Evolutionary conservation across 192 early-diverging fungal genomes (phyloP).

Genomic region (Coemansia sp.): DNA sequence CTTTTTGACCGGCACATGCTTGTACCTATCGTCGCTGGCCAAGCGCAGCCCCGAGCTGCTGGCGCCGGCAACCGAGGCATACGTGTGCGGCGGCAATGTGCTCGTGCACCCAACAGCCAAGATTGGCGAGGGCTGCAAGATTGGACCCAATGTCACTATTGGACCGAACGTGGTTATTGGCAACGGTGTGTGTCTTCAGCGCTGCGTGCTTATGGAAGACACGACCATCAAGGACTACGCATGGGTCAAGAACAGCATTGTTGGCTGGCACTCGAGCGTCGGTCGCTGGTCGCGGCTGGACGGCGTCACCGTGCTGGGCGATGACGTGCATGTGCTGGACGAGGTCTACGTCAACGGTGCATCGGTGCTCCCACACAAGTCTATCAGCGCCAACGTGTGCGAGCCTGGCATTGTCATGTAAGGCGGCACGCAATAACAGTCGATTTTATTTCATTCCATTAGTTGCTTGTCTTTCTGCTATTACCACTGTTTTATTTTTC

Average conservation of each 20-base stretch:
- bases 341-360: slow-evolving; percentile 96
- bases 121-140: slow-evolving; percentile 93
- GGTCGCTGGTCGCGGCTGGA: slow-evolving; percentile 96
- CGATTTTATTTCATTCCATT: neutral
- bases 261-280: slow-evolving; percentile 95
- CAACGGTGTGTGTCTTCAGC: slow-evolving; percentile 90
- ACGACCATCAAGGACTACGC: slow-evolving; percentile 83
- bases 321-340: slow-evolving; percentile 92
- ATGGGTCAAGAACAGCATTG: slow-evolving; percentile 86
- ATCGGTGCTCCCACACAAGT: slow-evolving; percentile 96
- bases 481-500: slow-evolving; percentile 6
- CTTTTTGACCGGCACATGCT: slow-evolving; percentile 90
- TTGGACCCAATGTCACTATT: slow-evolving; percentile 97
- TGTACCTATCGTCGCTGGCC: slow-evolving; percentile 84
- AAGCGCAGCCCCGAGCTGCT: slow-evolving; percentile 75
- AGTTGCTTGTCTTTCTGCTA: neutral
- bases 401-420: slow-evolving; percentile 97
- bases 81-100: slow-evolving; percentile 84
- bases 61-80: slow-evolving; percentile 65
- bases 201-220: slow-evolving; percentile 85
- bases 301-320: slow-evolving; percentile 91
- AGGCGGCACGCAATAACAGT: neutral
- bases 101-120: slow-evolving; percentile 87
- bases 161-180: slow-evolving; percentile 90
- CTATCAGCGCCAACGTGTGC: slow-evolving; percentile 80